Base-by-base conservation (phyloP, 352 stramenopile species). In the Saprolegnia parasitica region DNA sequence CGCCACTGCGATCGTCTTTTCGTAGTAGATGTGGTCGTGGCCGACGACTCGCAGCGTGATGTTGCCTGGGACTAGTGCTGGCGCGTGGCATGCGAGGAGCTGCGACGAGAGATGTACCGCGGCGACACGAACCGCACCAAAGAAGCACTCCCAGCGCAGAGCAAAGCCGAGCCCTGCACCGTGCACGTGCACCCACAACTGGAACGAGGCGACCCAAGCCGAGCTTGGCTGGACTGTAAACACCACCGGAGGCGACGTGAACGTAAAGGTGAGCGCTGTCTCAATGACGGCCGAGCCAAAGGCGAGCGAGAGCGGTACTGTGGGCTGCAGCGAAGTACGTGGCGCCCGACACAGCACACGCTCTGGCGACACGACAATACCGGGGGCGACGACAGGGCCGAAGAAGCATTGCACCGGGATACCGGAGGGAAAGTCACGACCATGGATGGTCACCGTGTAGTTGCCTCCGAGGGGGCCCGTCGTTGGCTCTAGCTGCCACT, bases 331-430 rank as follows among this genome's bases (percentile, higher is more conserved):
- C 11, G 46, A 10, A 9, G 11, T 35, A 39, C 45, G 6, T 18
- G 63, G 63, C 10, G 40, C 37, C n/a, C 11, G 5, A 24, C 63
- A 70, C 23, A 21, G 46, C 21, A 70, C 54, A 9, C 21, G 9
- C 9, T 63, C 29, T 8, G 23, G 26, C 8, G 77, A 77, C 55
- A 84, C 10, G 11, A 68, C 29, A 9, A 85, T 29, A 1, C 56
- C 81, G 0, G 77, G 58, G 0, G 78, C 74, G 1, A 71, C 5
- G 0, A 11, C 55, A 29, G 55, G 65, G 11, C 71, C 77, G 77
- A 87, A 86, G 20, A 71, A 65, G 62, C 80, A 87, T 5, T 71
- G 71, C 55, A 82, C 24, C 2, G 73, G 73, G 39, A 73, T 72
- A 29, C 67, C 57, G 52, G 37, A 4, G n/a, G 72, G 42, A 50